Evolutionary conservation across 225 moss, liverwort and hornwort genomes (phyloP), one percentile per base, ranked within the genome.

Genomic region (Rhytidiadelphus loreus): DNA sequence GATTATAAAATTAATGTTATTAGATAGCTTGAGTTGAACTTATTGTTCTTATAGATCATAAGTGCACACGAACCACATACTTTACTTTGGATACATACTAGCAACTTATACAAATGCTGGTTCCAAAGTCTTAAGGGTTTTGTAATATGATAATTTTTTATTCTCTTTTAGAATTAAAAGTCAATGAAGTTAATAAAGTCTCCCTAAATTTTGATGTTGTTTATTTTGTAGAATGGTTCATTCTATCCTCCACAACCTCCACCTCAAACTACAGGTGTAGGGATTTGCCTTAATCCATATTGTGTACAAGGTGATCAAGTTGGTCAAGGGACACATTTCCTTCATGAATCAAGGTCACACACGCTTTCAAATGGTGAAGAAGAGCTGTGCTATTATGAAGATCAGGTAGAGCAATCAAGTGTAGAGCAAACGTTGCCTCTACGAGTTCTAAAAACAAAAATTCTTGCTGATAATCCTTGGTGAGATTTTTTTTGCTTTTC

Each of bases 391-490:
- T 66, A 80, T 23, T 39, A 69, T 83, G 58, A 91, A 8, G 82
- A 79, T 2, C 83, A 5, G 0, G 10, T 66, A 30, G 83, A 86
- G 58, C 70, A 5, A 0, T 56, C 63, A 72, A 16, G 8, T 76
- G 80, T 58, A 73, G 89, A 81, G 21, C 80, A 87, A 66, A 82
- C 8, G 29, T 35, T 83, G 65, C 92, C 86, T 66, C 57, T 44
- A 56, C 86, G 15, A 80, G 84, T 46, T 43, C n/a, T 80, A 0
- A 89, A 90, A 61, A 77, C 92, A 84, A 87, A 86, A 55, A 78
- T n/a, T 77, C 88, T 87, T 61, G 17, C 46, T 80, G 86, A 92
- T 76, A 87, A 81, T 89, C 48, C 90, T 24, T 89, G 92, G 92
- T 94, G 82, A 94, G 91, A 86, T 70, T 82, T 50, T n/a, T 68